Evolutionary conservation across 805 yeast species (phyloP).

Genomic region (Pichia exigua): DNA sequence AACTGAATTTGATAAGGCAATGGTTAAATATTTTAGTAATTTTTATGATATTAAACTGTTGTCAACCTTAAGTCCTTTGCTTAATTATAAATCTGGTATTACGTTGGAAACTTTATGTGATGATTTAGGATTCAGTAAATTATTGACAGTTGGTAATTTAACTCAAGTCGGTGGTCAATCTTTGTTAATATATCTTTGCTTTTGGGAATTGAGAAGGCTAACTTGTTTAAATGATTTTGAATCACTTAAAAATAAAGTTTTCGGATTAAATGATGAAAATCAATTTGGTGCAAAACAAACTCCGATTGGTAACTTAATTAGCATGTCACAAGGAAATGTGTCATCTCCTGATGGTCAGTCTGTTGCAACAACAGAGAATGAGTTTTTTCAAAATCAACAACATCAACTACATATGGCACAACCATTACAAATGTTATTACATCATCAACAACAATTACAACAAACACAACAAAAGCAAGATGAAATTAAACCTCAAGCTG

Average conservation of each 20-base stretch:
- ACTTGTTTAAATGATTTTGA: slow-evolving; percentile 16
- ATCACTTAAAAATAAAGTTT: slow-evolving; percentile 22
- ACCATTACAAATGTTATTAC: slow-evolving; percentile 3
- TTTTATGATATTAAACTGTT: slow-evolving; percentile 72
- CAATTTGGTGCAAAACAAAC: background rate
- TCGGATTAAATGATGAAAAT: slow-evolving; percentile 25
- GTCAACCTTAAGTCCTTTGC: slow-evolving; percentile 23
- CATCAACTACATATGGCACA: slow-evolving; percentile 5
- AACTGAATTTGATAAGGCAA: slow-evolving; percentile 66
- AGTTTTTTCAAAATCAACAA: slow-evolving; percentile 10
- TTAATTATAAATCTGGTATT: slow-evolving; percentile 5
- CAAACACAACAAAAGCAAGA: background rate
- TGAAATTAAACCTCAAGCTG: background rate
- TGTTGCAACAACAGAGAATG: slow-evolving; percentile 1
- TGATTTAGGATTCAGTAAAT: slow-evolving; percentile 59
- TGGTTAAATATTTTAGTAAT: slow-evolving; percentile 67
- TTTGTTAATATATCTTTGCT: slow-evolving; percentile 55
- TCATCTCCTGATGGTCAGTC: background rate
- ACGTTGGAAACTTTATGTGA: slow-evolving; percentile 61
- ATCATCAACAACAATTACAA: slow-evolving; percentile 5
- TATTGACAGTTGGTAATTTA: slow-evolving; percentile 35
- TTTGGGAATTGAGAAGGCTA: slow-evolving; percentile 43
- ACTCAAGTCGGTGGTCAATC: slow-evolving; percentile 58
- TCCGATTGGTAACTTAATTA: slow-evolving; percentile 1
- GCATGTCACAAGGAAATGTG: background rate